Conservation (phyloP, 352 stramenopile genomes). For the Phytophthora litchii region DNA sequence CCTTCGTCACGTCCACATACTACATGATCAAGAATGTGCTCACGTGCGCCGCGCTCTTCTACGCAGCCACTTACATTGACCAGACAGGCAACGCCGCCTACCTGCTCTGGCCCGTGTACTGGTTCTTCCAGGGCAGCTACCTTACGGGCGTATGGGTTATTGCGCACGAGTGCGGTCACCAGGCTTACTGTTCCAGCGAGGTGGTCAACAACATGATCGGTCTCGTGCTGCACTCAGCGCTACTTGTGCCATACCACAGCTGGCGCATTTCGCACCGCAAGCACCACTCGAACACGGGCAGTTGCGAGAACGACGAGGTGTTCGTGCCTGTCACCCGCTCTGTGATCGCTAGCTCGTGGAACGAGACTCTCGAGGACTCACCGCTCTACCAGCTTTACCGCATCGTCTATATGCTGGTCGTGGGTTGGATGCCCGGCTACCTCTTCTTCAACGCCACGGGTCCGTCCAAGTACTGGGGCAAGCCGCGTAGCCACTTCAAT, state of each 20-base stretch:
- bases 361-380: constrained; percentile 92
- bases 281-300: constrained; percentile 96
- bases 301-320: constrained; percentile 97
- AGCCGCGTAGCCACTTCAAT: constrained; percentile 95
- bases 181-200: constrained; percentile 95
- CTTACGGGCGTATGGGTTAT: constrained; percentile 98
- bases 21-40: constrained; percentile 93
- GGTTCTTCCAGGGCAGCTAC: constrained; percentile 97
- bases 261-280: constrained; percentile 97
- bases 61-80: constrained; percentile 81
- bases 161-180: constrained; percentile 98
- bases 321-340: constrained; percentile 92
- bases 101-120: constrained; percentile 95
- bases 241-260: constrained; percentile 98
- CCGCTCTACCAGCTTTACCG: constrained; percentile 95
- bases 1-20: constrained; percentile 89
- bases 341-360: constrained; percentile 57
- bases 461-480: constrained; percentile 87
- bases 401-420: constrained; percentile 93
- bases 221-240: constrained; percentile 95
- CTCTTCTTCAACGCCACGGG: constrained; percentile 96
- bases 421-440: constrained; percentile 98
- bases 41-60: constrained; percentile 91
- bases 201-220: constrained; percentile 96
- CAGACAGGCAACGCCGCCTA: constrained; percentile 47